Base-by-base conservation (phyloP, 352 stramenopile genomes). In the Pythium plurisporium region DNA sequence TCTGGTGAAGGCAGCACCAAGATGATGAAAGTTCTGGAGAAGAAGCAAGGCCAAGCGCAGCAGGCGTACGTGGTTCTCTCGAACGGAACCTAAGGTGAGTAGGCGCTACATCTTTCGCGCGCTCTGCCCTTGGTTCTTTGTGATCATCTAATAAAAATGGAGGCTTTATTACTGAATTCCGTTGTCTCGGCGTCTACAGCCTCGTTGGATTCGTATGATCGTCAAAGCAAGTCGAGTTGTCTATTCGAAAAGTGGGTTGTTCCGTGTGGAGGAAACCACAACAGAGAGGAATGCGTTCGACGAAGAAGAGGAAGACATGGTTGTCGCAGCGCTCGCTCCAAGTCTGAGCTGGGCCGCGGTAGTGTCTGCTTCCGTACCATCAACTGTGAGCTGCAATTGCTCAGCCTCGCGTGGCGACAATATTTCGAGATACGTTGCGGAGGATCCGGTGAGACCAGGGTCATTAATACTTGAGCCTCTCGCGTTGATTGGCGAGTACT, bases 21-120 rank as follows among this genome's bases (percentile, higher is more conserved):
- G 54, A 91, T 89, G 73, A 94, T 94, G 80, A 86, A 87, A 44
- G 77, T 86, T 38, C 70, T 95, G 8, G 77, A 92, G 51, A 90
- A 86, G 65, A 91, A 92, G 56, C 86, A 95, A 49, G 82, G 89
- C 38, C 70, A 80, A 26, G 72, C 79, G 6, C 85, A 93, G 55
- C 82, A 94, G 67, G 86, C 86, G 22, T 83, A 91, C 63, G 76
- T 95, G 15, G 83, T 94, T 63, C 72, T 95, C 11, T 90, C 80
- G 15, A 79, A 75, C 55, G 80, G 80, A 46, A 68, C 69, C 19
- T 91, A 81, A 42, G 38, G n/a, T 59, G 3, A 22, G 29, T 15
- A 57, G 40, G 29, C 42, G 22, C n/a, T n/a, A n/a, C n/a, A n/a
- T n/a, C n/a, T n/a, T n/a, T n/a, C n/a, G n/a, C n/a, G n/a, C n/a